Evolutionary conservation across 257 asterid species (phyloP), one percentile per base, ranked within the genome.

Genomic region (Catharanthus roseus): DNA sequence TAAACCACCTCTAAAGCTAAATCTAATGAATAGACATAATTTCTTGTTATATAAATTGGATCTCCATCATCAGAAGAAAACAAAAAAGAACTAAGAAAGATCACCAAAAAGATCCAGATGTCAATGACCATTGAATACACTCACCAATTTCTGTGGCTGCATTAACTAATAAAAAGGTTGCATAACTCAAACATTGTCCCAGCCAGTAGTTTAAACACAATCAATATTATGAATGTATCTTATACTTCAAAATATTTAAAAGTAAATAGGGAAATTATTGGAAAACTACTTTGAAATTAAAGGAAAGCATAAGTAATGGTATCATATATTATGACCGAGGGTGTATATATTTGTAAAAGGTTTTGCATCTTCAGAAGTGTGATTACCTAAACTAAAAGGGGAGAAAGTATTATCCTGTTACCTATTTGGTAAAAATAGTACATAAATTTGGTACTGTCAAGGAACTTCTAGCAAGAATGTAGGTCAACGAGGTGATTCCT

Each of bases 1-100:
- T 12, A 33, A 69, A 38, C 6, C 23, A 18, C 4, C 34, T 34
- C 18, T 45, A 13, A 44, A 56, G 24, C 31, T 55, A 44, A 41
- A 21, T 15, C 13, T 23, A 42, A 13, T 26, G 56, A 29, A 7
- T 24, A 26, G 19, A 44, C 6, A 16, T 19, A 58, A 12, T 71
- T 55, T 4, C 38, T 18, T 61, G 51, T 19, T 19, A 26, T 34
- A 33, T 61, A 34, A 29, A 21, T 23, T 18, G 6, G 45, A 41
- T 18, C 45, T 61, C 44, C 16, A 33, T 61, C 45, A 61, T 18
- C 67, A 61, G 67, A 45, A 39, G 72, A 69, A 28, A 39, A 71
- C 36, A 58, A 71, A 42, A 7, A 71, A 28, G 23, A 4, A 33
- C 60, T 28, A 61, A 33, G 64, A 53, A 33, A 53, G 3, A 36